Evolutionary conservation across 306 rosid genomes (phyloP), one percentile per base, ranked within the genome.

Genomic region (Cicer arietinum): DNA sequence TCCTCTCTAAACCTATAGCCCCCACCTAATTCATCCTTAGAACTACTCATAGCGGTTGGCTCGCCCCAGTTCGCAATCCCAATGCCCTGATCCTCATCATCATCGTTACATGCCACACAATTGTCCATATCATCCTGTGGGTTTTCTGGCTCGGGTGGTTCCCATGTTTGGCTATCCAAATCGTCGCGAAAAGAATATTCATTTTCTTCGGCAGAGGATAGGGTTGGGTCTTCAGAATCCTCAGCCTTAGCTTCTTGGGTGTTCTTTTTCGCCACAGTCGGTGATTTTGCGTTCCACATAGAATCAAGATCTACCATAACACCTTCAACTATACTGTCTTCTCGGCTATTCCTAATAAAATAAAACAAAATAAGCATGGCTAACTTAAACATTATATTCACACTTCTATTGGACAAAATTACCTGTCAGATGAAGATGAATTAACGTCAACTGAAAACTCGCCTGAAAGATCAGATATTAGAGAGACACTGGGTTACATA

Each of bases 101-200:
- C 97, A 2, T 94, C 97, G 69, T 83, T 76, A 79, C 80, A 89
- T 78, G 88, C 84, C 83, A 95, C 87, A 68, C 91, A 81, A 57
- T 88, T 80, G 54, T 86, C 98, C 78, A 85, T 51, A 74, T 92
- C 94, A 79, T 92, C 97, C 62, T 77, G 83, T 0, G 88, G 91
- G 80, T 90, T 84, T 81, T 90, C 95, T 46, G 99, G 93, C 69
- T 83, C 97, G 13, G 99, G 99, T 77, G 87, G 93, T 77, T 89
- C 91, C 98, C 98, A 95, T 17, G 85, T 83, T 81, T 82, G 84
- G 74, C 76, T 44, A 80, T 89, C 88, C 67, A 67, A 62, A 51
- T 86, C 85, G 84, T 79, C 84, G 42, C 83, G 82, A 42, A 86
- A 44, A 73, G 86, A 84, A 69, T 81, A 74, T 79, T 78, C 95